A percentile compares a stretch with the other conserved stretches of the same genome.
Conservation (phyloP, 345 rosid species). For the Boechera retrofracta region DNA sequence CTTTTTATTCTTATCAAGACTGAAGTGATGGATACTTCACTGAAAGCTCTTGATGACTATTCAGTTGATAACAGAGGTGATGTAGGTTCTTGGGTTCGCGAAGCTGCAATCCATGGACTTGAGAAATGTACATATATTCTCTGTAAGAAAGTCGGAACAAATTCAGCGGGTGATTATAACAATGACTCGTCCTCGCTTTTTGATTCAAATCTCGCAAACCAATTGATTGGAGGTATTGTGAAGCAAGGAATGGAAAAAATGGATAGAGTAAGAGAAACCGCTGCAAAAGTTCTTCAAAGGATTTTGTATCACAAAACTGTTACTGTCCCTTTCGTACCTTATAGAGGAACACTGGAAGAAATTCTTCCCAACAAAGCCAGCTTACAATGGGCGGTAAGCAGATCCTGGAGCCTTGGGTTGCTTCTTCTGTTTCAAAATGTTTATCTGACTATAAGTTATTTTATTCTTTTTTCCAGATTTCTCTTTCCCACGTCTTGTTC, state of each 20-base stretch:
- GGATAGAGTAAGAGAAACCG: conserved; percentile 90
- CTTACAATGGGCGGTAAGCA: conserved; percentile 78
- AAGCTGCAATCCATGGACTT: conserved; percentile 91
- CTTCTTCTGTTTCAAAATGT: conserved; percentile 15
- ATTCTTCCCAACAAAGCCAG: conserved; percentile 57
- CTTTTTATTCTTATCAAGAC: conserved; percentile 66
- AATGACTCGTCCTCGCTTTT: conserved; percentile 47
- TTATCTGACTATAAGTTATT: conserved; percentile 8
- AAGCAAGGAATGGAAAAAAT: conserved; percentile 95
- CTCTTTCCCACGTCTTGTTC: conserved; percentile 78
- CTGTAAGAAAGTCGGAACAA: conserved; percentile 50
- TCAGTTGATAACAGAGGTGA: conserved; percentile 95
- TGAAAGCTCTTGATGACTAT: conserved; percentile 89
- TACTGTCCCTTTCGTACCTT: conserved; percentile 66
- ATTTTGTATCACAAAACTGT: conserved; percentile 60
- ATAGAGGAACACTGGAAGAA: conserved; percentile 72
- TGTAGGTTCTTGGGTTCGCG: conserved; percentile 99
- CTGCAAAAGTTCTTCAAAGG: conserved; percentile 80
- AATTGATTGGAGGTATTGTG: conserved; percentile 60
- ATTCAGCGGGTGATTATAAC: conserved; percentile 42
- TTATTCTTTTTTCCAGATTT: conserved; percentile 58
- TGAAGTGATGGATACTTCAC: conserved; percentile 75
- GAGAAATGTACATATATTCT: conserved; percentile 80
- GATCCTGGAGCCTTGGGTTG: conserved; percentile 13
- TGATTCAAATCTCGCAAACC: conserved; percentile 67